phyloP scores from a whole-genome alignment of 2,329 filamentous ascomycete genomes.

The Teratosphaeriaceae sp. region DNA sequence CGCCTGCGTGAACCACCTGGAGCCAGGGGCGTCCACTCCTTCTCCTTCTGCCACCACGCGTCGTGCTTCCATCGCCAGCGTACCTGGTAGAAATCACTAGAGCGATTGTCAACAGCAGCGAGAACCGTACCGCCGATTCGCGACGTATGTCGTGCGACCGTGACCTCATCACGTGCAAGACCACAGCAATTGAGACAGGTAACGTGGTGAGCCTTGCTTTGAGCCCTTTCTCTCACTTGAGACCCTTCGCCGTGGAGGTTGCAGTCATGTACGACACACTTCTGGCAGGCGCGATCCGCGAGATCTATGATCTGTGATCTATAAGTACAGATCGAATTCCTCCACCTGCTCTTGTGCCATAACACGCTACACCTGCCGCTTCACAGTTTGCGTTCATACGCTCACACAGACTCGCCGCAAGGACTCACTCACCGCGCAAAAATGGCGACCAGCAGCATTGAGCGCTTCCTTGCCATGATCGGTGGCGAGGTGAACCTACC shows the following conservation, averaged over 20 bases:
- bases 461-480: conserved; percentile 10
- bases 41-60: no score
- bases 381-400: background rate
- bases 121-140: no score
- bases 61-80: no score
- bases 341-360: background rate
- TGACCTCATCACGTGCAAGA: no score
- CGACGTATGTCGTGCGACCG: no score
- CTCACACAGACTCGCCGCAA: no score
- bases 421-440: background rate
- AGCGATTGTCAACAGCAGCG: no score
- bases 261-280: background rate
- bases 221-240: background rate
- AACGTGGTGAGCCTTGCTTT: background rate
- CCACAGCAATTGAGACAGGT: background rate
- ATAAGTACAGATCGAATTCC: background rate
- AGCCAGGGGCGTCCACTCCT: no score
- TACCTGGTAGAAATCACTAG: no score
- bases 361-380: background rate
- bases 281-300: no score
- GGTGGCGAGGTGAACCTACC: conserved; percentile 15
- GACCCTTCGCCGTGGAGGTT: background rate
- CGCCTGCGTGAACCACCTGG: no score
- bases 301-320: no score
- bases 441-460: background rate